phyloP scores from a whole-genome alignment of 352 stramenopile genomes.

The Globisporangium ultimum region DNA sequence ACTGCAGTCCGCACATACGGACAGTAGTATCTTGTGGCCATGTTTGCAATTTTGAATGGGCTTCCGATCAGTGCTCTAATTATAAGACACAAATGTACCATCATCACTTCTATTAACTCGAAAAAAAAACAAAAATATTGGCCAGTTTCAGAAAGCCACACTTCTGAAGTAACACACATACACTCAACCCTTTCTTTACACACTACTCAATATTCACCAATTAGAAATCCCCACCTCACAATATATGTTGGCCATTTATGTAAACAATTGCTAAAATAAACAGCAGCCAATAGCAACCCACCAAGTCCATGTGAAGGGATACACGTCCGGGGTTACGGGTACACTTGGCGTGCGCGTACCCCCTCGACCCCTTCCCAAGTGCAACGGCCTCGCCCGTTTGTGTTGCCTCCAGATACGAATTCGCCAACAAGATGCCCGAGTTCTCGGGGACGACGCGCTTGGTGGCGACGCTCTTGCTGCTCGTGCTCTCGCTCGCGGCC shows the following conservation, averaged over 20 bases:
- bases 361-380: neutral
- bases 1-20: no score
- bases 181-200: neutral
- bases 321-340: neutral
- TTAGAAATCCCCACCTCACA: neutral
- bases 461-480: constrained; percentile 40
- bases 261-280: neutral
- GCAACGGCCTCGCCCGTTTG: neutral
- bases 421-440: constrained; percentile 22
- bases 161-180: neutral
- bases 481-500: constrained; percentile 27
- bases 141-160: no score
- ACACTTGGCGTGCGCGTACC: neutral
- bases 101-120: no score
- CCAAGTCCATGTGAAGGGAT: neutral
- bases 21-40: no score
- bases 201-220: neutral
- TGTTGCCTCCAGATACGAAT: neutral
- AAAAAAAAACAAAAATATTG: no score
- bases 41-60: no score
- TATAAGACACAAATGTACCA: no score
- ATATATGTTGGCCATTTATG: no score
- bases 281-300: neutral
- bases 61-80: no score
- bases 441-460: constrained; percentile 31